Conservation (phyloP, 768 basidiomycete genomes). For the Lentinus tigrinus region DNA sequence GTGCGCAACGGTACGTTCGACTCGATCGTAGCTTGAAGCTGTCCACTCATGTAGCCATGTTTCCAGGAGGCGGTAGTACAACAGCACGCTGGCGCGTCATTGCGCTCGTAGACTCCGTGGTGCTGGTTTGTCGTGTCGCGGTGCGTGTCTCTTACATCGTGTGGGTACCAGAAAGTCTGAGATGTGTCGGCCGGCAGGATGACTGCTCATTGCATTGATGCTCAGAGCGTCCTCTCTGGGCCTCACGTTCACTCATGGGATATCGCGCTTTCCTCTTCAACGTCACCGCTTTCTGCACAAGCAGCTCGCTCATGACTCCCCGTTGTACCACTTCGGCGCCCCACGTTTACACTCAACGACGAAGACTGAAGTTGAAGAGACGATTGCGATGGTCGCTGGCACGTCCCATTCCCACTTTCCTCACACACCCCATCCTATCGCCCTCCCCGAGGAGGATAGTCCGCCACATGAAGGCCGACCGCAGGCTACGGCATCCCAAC, state of each 20-base stretch:
- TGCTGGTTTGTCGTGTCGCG: conserved; percentile 21
- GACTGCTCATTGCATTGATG: conserved; percentile 77
- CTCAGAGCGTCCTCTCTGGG: conserved; percentile 80
- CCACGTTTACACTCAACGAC: conserved; percentile 6
- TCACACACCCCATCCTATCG: neutral
- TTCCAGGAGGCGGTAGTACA: neutral
- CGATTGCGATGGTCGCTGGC: neutral
- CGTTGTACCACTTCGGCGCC: neutral
- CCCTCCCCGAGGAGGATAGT: neutral
- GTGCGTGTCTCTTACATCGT: neutral
- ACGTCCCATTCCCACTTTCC: neutral
- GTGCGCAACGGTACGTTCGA: neutral
- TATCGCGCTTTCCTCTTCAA: conserved; percentile 28
- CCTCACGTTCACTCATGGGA: conserved; percentile 48
- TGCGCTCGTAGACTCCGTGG: conserved; percentile 6
- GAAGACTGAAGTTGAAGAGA: conserved; percentile 4
- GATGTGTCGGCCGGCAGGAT: conserved; percentile 45
- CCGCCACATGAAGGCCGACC: neutral
- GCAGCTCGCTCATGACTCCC: conserved; percentile 11
- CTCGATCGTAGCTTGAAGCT: neutral
- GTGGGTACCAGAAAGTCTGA: neutral
- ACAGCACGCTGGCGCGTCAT: conserved; percentile 13
- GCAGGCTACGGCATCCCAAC: neutral
- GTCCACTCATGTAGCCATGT: neutral
- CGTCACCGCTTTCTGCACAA: conserved; percentile 10